Conservation (phyloP, 75 land plant species). For the Selaginella moellendorffii region DNA sequence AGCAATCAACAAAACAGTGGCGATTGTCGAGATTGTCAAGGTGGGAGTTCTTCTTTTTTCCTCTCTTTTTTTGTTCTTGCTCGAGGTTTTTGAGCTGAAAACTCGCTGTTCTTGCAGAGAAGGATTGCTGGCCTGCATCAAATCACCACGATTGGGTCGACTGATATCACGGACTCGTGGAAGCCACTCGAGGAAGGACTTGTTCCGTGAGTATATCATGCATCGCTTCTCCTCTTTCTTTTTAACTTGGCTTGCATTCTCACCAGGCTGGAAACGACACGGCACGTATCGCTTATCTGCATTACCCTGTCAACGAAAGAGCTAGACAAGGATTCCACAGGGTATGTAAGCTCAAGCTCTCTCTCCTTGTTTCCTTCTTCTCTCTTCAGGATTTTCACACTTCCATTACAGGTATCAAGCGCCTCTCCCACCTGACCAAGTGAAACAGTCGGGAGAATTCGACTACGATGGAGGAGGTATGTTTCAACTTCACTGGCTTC, state of each 20-base stretch:
- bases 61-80: background rate
- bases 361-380: too few species aligned
- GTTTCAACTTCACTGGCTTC: too few species aligned
- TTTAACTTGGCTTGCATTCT: too few species aligned
- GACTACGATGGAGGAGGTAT: slow-evolving; percentile 83
- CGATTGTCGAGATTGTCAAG: background rate
- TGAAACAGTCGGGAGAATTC: slow-evolving; percentile 47
- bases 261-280: slow-evolving; percentile 45
- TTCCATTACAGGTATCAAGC: slow-evolving; percentile 84
- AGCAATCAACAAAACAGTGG: background rate
- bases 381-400: too few species aligned
- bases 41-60: background rate
- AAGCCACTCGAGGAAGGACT: slow-evolving; percentile 94
- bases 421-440: slow-evolving; percentile 66
- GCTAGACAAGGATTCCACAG: slow-evolving; percentile 50
- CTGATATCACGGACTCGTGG: slow-evolving; percentile 90
- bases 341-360: too few species aligned
- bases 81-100: too few species aligned
- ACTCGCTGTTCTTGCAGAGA: slow-evolving; percentile 55
- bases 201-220: background rate
- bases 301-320: slow-evolving; percentile 73
- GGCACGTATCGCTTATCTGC: slow-evolving; percentile 84
- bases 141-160: slow-evolving; percentile 76
- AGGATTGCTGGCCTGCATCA: slow-evolving; percentile 91
- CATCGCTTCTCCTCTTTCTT: too few species aligned